Evolutionary conservation across 495 filamentous ascomycete genomes (phyloP).

Genomic region (Neurospora sp.): DNA sequence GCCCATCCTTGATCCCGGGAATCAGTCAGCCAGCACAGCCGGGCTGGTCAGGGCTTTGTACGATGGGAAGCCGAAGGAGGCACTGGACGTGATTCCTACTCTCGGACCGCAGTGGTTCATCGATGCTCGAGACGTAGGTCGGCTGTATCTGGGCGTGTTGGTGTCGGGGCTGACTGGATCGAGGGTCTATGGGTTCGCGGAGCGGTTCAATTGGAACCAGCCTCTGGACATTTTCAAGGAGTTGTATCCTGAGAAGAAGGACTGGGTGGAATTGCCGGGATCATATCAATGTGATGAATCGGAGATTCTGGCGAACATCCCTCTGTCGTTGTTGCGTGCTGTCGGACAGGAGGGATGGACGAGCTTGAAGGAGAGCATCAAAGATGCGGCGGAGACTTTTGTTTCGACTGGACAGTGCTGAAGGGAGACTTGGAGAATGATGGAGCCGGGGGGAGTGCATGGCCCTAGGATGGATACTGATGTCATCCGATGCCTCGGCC

Average conservation of each 20-base stretch:
- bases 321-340: conserved; percentile 11
- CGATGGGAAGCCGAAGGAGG: conserved; percentile 5
- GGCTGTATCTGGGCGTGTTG: conserved; percentile 20
- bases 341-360: conserved; percentile 21
- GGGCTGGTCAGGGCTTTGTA: conserved; percentile 13
- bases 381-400: conserved; percentile 6
- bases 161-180: conserved; percentile 13
- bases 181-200: conserved; percentile 16
- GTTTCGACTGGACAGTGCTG: not conserved
- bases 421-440: not conserved
- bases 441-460: not conserved
- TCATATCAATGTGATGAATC: conserved; percentile 15
- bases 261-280: conserved; percentile 9
- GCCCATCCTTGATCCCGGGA: conserved; percentile 12
- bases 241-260: conserved; percentile 14
- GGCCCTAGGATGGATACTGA: not conserved
- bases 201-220: conserved; percentile 15
- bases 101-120: conserved; percentile 17
- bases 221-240: conserved; percentile 13
- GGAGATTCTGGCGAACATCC: conserved; percentile 14
- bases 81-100: not conserved
- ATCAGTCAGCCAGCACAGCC: conserved; percentile 15
- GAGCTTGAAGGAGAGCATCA: conserved; percentile 18
- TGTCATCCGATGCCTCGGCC: not conserved
- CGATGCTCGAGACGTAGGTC: conserved; percentile 15